Conservation (phyloP, 2,329 filamentous ascomycete species). For the Aspergillus quadricinctus region DNA sequence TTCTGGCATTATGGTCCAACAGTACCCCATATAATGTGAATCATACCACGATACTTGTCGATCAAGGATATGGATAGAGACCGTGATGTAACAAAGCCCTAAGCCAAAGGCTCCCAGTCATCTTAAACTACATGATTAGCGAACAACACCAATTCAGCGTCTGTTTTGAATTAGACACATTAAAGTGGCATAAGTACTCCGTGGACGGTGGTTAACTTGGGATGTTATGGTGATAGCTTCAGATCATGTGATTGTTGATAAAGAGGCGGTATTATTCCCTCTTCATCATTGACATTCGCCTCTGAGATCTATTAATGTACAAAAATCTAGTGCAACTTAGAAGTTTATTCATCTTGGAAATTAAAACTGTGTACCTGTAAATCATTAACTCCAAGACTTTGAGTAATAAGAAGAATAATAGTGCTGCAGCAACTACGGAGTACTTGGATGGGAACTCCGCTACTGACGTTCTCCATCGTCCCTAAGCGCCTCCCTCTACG, state of each 20-base stretch:
- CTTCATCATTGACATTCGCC: background rate
- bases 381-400: background rate
- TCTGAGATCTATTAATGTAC: background rate
- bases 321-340: background rate
- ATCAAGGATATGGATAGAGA: background rate
- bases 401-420: background rate
- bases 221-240: background rate
- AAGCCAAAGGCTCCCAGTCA: background rate
- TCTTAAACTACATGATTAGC: background rate
- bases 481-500: constrained; percentile 14
- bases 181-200: background rate
- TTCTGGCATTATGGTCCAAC: too few species aligned
- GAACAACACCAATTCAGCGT: background rate
- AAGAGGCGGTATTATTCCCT: background rate
- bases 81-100: background rate
- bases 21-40: too few species aligned
- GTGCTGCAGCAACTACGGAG: background rate
- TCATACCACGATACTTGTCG: background rate
- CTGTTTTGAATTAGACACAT: background rate
- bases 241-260: background rate
- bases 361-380: background rate
- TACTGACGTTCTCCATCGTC: background rate
- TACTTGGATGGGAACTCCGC: background rate
- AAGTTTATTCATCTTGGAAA: background rate
- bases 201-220: background rate